Conservation (phyloP, 75 land plant genomes). For the Pinus tabuliformis region DNA sequence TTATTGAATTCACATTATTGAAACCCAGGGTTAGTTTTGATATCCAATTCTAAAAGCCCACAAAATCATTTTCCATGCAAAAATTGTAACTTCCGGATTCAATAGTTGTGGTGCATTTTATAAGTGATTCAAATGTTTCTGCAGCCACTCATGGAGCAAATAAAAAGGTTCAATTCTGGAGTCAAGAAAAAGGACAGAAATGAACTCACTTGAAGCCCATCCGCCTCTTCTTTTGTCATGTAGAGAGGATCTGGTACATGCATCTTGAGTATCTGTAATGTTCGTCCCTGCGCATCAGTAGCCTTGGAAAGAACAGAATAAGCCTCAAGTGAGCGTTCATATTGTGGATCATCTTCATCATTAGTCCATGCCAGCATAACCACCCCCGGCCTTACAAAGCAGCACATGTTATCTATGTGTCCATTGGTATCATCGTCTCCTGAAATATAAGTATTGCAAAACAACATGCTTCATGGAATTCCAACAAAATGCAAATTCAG, state of each 20-base stretch:
- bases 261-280: constrained; percentile 62
- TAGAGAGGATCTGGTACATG: constrained; percentile 79
- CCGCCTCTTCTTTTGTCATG: constrained; percentile 76
- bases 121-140: neutral
- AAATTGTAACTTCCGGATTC: neutral
- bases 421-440: constrained; percentile 98
- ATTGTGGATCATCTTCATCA: constrained; percentile 76
- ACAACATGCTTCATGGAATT: neutral
- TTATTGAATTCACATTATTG: neutral
- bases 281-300: constrained; percentile 84
- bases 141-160: neutral
- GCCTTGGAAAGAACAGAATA: constrained; percentile 57
- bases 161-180: neutral
- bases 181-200: neutral
- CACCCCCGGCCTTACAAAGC: constrained; percentile 87
- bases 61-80: neutral
- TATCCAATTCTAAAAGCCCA: neutral
- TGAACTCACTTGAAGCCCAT: constrained; percentile 47
- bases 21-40: neutral
- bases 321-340: constrained; percentile 76
- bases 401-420: constrained; percentile 94
- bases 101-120: neutral
- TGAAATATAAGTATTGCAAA: constrained; percentile 11
- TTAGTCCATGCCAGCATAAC: constrained; percentile 88
- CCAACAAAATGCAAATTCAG: neutral